Conservation (phyloP, 805 yeast species). For the Monosporozyma unispora region DNA sequence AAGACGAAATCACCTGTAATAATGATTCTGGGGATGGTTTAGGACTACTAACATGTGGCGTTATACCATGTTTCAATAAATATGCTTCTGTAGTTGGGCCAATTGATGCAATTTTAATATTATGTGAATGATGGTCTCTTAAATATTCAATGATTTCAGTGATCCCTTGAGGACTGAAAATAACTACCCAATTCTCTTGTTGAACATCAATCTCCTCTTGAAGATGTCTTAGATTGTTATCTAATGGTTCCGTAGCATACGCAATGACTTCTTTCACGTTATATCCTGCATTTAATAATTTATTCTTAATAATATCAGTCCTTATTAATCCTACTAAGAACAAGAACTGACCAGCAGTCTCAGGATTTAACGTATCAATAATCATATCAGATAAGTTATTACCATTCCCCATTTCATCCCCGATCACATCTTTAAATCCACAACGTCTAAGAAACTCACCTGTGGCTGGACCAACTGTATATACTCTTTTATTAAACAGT, state of each 20-base stretch:
- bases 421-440: slow-evolving; percentile 63
- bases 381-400: slow-evolving; percentile 56
- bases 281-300: slow-evolving; percentile 29
- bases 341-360: slow-evolving; percentile 32
- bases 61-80: slow-evolving; percentile 42
- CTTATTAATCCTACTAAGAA: slow-evolving; percentile 84
- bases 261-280: slow-evolving; percentile 46
- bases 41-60: slow-evolving; percentile 54
- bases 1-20: slow-evolving; percentile 28
- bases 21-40: slow-evolving; percentile 66
- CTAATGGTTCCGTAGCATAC: slow-evolving; percentile 53
- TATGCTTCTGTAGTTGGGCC: slow-evolving; percentile 86
- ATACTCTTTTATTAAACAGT: slow-evolving; percentile 47
- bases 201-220: slow-evolving; percentile 5
- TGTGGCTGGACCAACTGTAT: slow-evolving; percentile 92
- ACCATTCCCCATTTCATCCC: slow-evolving; percentile 75
- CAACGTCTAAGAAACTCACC: slow-evolving; percentile 42
- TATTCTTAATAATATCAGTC: slow-evolving; percentile 70
- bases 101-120: slow-evolving; percentile 57
- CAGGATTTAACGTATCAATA: slow-evolving; percentile 24
- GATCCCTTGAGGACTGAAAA: slow-evolving; percentile 90
- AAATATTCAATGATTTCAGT: slow-evolving; percentile 46
- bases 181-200: slow-evolving; percentile 54
- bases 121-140: slow-evolving; percentile 12
- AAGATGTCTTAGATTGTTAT: slow-evolving; percentile 38